phyloP scores from a whole-genome alignment of 164 flowering plant genomes.

The Berberis vulgaris region DNA sequence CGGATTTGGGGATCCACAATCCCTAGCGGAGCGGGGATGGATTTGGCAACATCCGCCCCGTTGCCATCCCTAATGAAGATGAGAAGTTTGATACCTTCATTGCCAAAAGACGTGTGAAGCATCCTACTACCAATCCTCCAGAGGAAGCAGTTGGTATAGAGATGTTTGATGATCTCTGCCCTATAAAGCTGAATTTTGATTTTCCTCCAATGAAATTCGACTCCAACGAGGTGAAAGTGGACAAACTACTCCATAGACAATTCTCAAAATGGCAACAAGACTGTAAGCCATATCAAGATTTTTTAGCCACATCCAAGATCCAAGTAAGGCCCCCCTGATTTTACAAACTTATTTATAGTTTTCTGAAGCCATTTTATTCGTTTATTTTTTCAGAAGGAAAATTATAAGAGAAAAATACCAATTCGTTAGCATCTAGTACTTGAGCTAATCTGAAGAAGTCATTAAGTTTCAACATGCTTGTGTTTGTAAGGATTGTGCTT shows the following conservation, averaged over 20 bases:
- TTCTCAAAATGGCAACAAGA: constrained; percentile 38
- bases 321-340: no score
- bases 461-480: no score
- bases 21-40: no score
- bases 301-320: background rate
- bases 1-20: no score
- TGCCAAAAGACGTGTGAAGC: constrained; percentile 18
- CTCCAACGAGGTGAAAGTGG: constrained; percentile 19
- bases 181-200: constrained; percentile 49
- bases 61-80: constrained; percentile 3
- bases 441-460: no score
- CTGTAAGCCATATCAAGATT: constrained; percentile 19
- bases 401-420: no score
- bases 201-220: constrained; percentile 16
- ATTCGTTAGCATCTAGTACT: no score
- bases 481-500: no score
- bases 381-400: no score
- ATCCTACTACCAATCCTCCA: constrained; percentile 3
- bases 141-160: constrained; percentile 25
- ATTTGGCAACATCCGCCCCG: no score
- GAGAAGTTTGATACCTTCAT: constrained; percentile 24
- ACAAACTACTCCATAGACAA: constrained; percentile 34
- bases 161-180: constrained; percentile 53
- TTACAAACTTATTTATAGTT: no score
- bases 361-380: no score